Percentiles rank a stretch among this genome's conserved stretches.
Conservation (phyloP, 2,329 filamentous ascomycete species). For the Stylonectria norvegica region DNA sequence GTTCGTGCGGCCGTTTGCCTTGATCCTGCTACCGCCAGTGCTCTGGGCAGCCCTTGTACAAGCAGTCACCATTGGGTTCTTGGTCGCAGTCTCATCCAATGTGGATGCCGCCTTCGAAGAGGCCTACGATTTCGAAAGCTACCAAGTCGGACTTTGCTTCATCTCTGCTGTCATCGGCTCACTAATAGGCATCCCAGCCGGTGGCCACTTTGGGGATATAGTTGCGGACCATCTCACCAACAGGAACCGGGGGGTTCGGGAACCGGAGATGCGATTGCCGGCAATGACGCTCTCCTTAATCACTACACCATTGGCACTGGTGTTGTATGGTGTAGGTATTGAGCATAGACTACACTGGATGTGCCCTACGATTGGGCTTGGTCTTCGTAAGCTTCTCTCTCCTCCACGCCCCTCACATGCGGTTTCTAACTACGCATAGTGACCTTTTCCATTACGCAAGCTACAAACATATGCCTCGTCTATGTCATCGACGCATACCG, state of each 20-base stretch:
- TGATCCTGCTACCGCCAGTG: conserved; percentile 50
- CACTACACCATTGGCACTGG: conserved; percentile 44
- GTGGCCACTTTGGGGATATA: conserved; percentile 46
- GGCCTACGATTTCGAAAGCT: conserved; percentile 43
- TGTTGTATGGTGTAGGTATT: conserved; percentile 48
- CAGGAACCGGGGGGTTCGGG: conserved; percentile 53
- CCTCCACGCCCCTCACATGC: too few species aligned
- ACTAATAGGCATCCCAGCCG: conserved; percentile 46
- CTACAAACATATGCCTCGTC: conserved; percentile 53
- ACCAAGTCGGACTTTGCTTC: conserved; percentile 51
- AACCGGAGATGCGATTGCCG: conserved; percentile 59
- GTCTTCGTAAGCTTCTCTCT: conserved; percentile 46
- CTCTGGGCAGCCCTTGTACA: conserved; percentile 54
- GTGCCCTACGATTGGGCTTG: conserved; percentile 52
- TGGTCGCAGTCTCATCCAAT: conserved; percentile 54
- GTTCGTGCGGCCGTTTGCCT: conserved; percentile 46
- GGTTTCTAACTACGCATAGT: conserved; percentile 33
- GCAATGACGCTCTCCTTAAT: conserved; percentile 49
- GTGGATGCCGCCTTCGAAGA: conserved; percentile 41
- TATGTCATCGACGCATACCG: conserved; percentile 58
- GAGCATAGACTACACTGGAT: conserved; percentile 51
- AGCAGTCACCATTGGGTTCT: conserved; percentile 53
- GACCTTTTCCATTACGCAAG: conserved; percentile 54
- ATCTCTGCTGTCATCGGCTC: conserved; percentile 47
- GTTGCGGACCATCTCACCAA: conserved; percentile 47